Percentiles rank a stretch among this genome's conserved stretches.
Conservation (phyloP, 106 monocot genomes). For the Platanthera guangdongensis region DNA sequence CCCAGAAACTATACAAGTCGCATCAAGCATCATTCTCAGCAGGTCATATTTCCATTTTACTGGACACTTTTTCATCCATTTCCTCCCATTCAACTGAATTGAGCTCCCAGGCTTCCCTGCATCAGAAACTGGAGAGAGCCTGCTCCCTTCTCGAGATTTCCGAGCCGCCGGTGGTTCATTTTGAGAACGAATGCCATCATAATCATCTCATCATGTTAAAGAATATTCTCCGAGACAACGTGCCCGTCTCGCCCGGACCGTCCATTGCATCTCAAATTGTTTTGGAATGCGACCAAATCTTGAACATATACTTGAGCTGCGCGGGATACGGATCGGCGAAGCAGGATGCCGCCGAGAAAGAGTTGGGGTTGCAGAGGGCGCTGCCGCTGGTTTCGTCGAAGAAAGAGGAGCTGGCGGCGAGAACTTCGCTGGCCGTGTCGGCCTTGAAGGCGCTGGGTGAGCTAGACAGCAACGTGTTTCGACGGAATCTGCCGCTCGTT, state of each 20-base stretch:
- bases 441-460: constrained; percentile 37
- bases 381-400: constrained; percentile 67
- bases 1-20: constrained; percentile 52
- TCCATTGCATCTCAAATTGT: constrained; percentile 45
- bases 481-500: constrained; percentile 43
- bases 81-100: constrained; percentile 60
- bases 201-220: constrained; percentile 59
- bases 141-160: constrained; percentile 66
- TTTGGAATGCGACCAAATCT: constrained; percentile 39
- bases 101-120: constrained; percentile 29
- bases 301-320: constrained; percentile 70
- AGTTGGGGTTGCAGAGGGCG: constrained; percentile 29
- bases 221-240: constrained; percentile 21
- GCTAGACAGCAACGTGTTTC: constrained; percentile 55
- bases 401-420: constrained; percentile 80
- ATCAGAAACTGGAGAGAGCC: constrained; percentile 52
- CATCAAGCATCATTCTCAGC: constrained; percentile 36
- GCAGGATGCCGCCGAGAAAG: neutral
- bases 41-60: constrained; percentile 36
- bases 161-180: constrained; percentile 76
- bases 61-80: constrained; percentile 66
- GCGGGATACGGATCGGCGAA: constrained; percentile 27
- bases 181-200: constrained; percentile 74
- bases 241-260: constrained; percentile 28
- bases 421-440: constrained; percentile 40